Evolutionary conservation across 2,329 filamentous ascomycete genomes (phyloP).

Genomic region (Fusarium tricinctum): DNA sequence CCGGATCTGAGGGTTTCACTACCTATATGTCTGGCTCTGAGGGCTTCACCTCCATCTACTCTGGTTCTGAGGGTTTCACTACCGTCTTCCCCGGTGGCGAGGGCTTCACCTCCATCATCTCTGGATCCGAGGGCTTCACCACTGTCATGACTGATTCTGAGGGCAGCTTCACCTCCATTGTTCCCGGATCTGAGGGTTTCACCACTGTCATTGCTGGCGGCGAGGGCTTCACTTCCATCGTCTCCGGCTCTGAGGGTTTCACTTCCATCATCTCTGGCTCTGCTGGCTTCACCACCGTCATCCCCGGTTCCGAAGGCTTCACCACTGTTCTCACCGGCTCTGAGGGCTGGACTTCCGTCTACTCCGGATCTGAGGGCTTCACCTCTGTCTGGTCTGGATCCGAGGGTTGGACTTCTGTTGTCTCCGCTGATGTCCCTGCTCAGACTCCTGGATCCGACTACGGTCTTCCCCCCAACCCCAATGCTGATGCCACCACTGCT

Average conservation of each 20-base stretch:
- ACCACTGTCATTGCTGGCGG: slow-evolving; percentile 18
- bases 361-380: background rate
- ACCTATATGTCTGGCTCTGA: slow-evolving; percentile 11
- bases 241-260: slow-evolving; percentile 13
- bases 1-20: slow-evolving; percentile 15
- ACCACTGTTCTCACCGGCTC: slow-evolving; percentile 17
- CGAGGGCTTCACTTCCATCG: slow-evolving; percentile 15
- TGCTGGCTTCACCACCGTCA: slow-evolving; percentile 20
- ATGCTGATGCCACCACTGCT: background rate
- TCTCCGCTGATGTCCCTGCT: background rate
- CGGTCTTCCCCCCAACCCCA: background rate
- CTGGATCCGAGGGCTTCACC: slow-evolving; percentile 26
- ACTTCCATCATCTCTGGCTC: slow-evolving; percentile 22
- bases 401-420: background rate
- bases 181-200: slow-evolving; percentile 23
- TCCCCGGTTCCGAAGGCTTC: slow-evolving; percentile 21
- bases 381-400: background rate
- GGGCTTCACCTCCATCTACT: slow-evolving; percentile 9
- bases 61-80: slow-evolving; percentile 22
- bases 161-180: slow-evolving; percentile 18
- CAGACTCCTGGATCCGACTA: background rate
- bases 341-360: slow-evolving; percentile 9
- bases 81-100: slow-evolving; percentile 4
- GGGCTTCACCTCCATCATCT: slow-evolving; percentile 16
- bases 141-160: slow-evolving; percentile 23